phyloP scores from a whole-genome alignment of 2,329 filamentous ascomycete genomes.

The Magnaporthiopsis rhizophila region DNA sequence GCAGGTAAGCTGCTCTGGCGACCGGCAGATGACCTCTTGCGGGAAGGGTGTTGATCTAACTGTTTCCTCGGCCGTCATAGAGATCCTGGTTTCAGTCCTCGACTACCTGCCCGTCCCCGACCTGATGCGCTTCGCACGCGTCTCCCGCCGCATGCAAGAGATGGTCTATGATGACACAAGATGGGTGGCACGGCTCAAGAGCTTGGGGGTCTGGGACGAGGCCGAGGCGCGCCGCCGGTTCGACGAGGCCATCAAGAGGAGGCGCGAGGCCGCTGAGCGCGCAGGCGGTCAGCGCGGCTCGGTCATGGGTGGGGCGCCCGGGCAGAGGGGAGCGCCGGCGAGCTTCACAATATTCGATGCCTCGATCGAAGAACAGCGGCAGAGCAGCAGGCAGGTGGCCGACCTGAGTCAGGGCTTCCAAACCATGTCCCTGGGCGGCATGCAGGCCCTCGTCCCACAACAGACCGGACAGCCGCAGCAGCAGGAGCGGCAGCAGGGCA shows the following conservation, averaged over 20 bases:
- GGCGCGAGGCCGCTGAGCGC: slow-evolving; percentile 45
- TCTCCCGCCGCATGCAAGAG: slow-evolving; percentile 80
- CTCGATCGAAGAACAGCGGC: slow-evolving; percentile 50
- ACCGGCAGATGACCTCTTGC: background rate
- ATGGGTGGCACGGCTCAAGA: slow-evolving; percentile 81
- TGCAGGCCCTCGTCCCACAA: slow-evolving; percentile 11
- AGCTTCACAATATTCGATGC: slow-evolving; percentile 6
- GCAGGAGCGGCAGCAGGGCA: slow-evolving; percentile 10
- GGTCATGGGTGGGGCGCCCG: slow-evolving; percentile 11
- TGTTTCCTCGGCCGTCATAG: slow-evolving; percentile 32
- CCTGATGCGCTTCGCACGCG: slow-evolving; percentile 75
- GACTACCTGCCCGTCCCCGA: slow-evolving; percentile 83
- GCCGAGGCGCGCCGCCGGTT: slow-evolving; percentile 71
- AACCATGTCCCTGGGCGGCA: slow-evolving; percentile 50
- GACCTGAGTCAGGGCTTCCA: slow-evolving; percentile 62
- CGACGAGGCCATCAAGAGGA: slow-evolving; percentile 59
- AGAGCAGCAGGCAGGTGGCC: background rate
- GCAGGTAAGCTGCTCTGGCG: slow-evolving; percentile 50
- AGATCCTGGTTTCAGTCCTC: slow-evolving; percentile 81
- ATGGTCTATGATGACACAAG: slow-evolving; percentile 98
- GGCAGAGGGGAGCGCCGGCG: slow-evolving; percentile 9
- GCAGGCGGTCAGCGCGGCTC: slow-evolving; percentile 16
- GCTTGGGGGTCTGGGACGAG: slow-evolving; percentile 91
- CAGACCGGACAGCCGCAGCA: slow-evolving; percentile 29
- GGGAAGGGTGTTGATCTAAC: background rate